Evolutionary conservation across 2,329 filamentous ascomycete species (phyloP).

Genomic region (Fusarium haematococcum): DNA sequence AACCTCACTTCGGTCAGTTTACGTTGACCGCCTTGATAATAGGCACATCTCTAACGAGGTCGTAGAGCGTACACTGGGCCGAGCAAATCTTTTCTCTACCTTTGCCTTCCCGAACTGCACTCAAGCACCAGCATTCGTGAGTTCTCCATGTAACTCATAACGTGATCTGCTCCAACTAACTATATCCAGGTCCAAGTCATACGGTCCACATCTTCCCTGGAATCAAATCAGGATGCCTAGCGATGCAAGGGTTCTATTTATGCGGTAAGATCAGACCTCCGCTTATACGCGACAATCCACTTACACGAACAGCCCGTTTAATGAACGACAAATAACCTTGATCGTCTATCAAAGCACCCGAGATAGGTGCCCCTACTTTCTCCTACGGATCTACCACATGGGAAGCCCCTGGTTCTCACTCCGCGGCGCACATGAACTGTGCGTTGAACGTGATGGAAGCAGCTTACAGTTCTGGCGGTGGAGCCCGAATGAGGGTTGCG

Average conservation of each 20-base stretch:
- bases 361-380: conserved; percentile 59
- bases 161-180: conserved; percentile 10
- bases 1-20: conserved; percentile 33
- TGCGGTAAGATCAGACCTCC: conserved; percentile 55
- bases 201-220: conserved; percentile 59
- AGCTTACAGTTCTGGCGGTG: conserved; percentile 65
- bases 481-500: conserved; percentile 56
- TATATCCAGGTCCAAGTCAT: conserved; percentile 57
- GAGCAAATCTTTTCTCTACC: conserved; percentile 69
- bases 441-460: conserved; percentile 61
- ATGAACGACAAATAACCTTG: conserved; percentile 66
- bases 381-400: conserved; percentile 58
- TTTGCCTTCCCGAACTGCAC: conserved; percentile 61
- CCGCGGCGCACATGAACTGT: conserved; percentile 66
- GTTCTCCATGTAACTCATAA: conserved; percentile 1
- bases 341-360: conserved; percentile 62
- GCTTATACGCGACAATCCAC: not conserved
- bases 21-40: not conserved
- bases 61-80: conserved; percentile 68
- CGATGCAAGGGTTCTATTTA: conserved; percentile 65
- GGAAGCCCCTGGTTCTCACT: conserved; percentile 60
- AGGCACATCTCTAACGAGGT: conserved; percentile 11
- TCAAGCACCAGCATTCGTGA: conserved; percentile 56
- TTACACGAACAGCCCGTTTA: conserved; percentile 59
- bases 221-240: conserved; percentile 58